phyloP scores from a whole-genome alignment of 257 asterid species.

The Haberlea rhodopensis region DNA sequence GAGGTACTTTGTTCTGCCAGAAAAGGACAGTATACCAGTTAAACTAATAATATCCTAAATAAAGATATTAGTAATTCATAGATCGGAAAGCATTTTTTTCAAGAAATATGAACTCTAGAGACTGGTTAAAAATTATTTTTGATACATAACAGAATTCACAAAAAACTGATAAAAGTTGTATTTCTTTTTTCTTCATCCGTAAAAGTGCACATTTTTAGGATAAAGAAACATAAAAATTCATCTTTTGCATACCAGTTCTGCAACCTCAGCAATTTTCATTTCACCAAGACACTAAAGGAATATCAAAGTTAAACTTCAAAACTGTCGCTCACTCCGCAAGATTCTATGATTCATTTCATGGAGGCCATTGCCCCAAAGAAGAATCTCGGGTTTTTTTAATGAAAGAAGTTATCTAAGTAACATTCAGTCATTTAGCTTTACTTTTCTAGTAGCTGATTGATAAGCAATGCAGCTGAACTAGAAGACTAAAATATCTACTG shows the following conservation, averaged over 20 bases:
- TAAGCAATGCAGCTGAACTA: neutral
- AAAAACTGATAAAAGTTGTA: neutral
- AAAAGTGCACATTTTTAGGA: neutral
- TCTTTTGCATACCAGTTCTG: neutral
- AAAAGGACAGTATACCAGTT: conserved; percentile 13
- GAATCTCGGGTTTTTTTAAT: neutral
- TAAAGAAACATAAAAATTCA: conserved; percentile 2
- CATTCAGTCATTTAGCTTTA: conserved; percentile 8
- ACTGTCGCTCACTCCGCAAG: neutral
- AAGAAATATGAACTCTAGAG: neutral
- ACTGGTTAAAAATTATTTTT: neutral
- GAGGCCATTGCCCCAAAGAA: neutral
- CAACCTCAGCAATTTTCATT: conserved; percentile 2
- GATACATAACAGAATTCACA: neutral
- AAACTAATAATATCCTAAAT: conserved; percentile 11
- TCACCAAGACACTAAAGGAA: conserved; percentile 8
- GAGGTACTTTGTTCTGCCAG: conserved; percentile 47
- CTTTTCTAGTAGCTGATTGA: neutral
- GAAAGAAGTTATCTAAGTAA: neutral
- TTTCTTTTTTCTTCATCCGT: neutral
- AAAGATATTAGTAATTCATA: neutral
- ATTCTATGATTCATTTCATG: neutral
- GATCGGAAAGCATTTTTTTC: neutral
- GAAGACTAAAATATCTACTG: neutral
- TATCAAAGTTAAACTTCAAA: conserved; percentile 2